phyloP scores from a whole-genome alignment of 2,329 filamentous ascomycete species.

The Diaporthe amygdali region DNA sequence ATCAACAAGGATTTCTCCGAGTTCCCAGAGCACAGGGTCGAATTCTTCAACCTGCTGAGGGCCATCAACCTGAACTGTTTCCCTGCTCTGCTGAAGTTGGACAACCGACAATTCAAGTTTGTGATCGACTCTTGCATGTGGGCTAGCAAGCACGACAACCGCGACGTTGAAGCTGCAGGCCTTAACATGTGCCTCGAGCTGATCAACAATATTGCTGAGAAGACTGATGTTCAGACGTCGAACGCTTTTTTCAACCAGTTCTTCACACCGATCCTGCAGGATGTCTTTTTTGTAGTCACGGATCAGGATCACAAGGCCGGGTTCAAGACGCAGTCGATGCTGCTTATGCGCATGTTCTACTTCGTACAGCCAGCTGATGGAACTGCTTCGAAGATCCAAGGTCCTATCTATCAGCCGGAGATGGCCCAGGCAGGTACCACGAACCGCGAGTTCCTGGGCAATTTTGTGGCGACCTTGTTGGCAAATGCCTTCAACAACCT shows the following conservation, averaged over 20 bases:
- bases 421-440: constrained; percentile 83
- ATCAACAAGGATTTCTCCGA: constrained; percentile 99
- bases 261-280: constrained; percentile 93
- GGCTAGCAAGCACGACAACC: constrained; percentile 99
- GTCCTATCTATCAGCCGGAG: constrained; percentile 85
- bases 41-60: constrained; percentile 96
- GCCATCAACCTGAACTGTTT: constrained; percentile 98
- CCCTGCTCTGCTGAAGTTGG: constrained; percentile 89
- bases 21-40: constrained; percentile 97
- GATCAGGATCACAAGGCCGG: constrained; percentile 98
- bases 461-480: constrained; percentile 84
- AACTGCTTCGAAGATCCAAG: constrained; percentile 81
- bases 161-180: constrained; percentile 94
- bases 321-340: constrained; percentile 96
- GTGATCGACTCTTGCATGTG: constrained; percentile 99
- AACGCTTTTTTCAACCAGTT: constrained; percentile 98
- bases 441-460: constrained; percentile 89
- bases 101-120: constrained; percentile 97
- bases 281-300: constrained; percentile 97
- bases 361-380: constrained; percentile 79
- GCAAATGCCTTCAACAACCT: constrained; percentile 94
- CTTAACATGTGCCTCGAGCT: constrained; percentile 98
- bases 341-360: constrained; percentile 95
- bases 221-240: constrained; percentile 82
- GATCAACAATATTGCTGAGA: constrained; percentile 96